Evolutionary conservation across 441 rosid genomes (phyloP).

Genomic region (Mallotus japonicus): DNA sequence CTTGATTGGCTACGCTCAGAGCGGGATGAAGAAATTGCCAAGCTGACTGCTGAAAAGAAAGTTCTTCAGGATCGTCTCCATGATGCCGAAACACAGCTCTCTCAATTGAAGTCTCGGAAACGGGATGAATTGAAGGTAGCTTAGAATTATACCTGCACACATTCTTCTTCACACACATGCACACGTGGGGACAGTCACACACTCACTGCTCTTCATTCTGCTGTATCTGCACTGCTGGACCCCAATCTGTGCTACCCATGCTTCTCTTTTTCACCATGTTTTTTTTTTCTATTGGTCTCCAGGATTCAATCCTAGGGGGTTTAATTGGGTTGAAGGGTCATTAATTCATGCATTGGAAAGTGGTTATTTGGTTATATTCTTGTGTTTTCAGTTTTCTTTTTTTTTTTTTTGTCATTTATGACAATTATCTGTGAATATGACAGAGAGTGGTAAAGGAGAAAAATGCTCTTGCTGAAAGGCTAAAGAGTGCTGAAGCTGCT

Average conservation of each 20-base stretch:
- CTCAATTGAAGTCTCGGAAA: conserved; percentile 85
- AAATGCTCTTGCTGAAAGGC: conserved; percentile 83
- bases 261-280: not conserved
- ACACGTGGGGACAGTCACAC: not conserved
- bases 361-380: conserved; percentile 11
- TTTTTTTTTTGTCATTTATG: conserved; percentile 15
- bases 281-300: not conserved
- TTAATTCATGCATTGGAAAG: conserved; percentile 5
- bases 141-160: not conserved
- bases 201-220: not conserved
- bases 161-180: not conserved
- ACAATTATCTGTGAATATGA: conserved; percentile 32
- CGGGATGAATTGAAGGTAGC: conserved; percentile 95
- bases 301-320: not conserved
- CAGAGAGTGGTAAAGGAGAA: conserved; percentile 96
- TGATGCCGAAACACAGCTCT: conserved; percentile 84
- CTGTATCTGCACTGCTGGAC: not conserved
- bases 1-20: conserved; percentile 97
- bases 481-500: conserved; percentile 85
- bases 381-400: not conserved
- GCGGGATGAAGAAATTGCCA: conserved; percentile 78
- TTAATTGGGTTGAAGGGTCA: not conserved
- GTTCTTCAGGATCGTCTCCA: conserved; percentile 92
- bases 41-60: conserved; percentile 75
- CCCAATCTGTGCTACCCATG: not conserved